Percentiles rank a stretch among this genome's conserved stretches.
phyloP scores from a whole-genome alignment of 768 basidiomycete species.

The Amyloporia xantha region DNA sequence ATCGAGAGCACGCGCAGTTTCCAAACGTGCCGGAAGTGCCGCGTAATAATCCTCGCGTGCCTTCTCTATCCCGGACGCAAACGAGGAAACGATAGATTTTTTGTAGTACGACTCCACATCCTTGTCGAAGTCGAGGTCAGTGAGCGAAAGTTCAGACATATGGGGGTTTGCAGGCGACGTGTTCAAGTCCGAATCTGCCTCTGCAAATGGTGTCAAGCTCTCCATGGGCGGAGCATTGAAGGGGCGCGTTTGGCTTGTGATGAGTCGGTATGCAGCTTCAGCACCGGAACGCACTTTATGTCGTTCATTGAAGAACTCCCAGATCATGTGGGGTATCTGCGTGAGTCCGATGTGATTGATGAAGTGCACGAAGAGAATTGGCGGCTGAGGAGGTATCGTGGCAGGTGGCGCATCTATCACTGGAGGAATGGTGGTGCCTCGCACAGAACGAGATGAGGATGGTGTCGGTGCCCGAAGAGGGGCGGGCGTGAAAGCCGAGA shows the following conservation, averaged over 20 bases:
- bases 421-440: slow-evolving; percentile 19
- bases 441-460: slow-evolving; percentile 15
- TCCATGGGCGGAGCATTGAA: slow-evolving; percentile 26
- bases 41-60: slow-evolving; percentile 74
- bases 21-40: slow-evolving; percentile 57
- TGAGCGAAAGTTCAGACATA: slow-evolving; percentile 16
- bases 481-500: slow-evolving; percentile 20
- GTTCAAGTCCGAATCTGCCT: slow-evolving; percentile 17
- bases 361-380: slow-evolving; percentile 72
- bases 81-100: slow-evolving; percentile 46
- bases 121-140: slow-evolving; percentile 71
- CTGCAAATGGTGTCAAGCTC: slow-evolving; percentile 17
- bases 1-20: slow-evolving; percentile 67
- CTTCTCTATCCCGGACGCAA: slow-evolving; percentile 50
- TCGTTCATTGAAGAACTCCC: slow-evolving; percentile 89
- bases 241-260: slow-evolving; percentile 56
- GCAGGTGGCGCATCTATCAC: slow-evolving; percentile 43
- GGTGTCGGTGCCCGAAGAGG: slow-evolving; percentile 21
- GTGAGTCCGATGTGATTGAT: slow-evolving; percentile 72
- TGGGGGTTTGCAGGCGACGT: slow-evolving; percentile 14
- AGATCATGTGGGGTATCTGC: slow-evolving; percentile 84
- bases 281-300: slow-evolving; percentile 74
- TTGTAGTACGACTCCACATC: slow-evolving; percentile 64
- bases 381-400: slow-evolving; percentile 65
- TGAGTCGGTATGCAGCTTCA: slow-evolving; percentile 71